phyloP scores from a whole-genome alignment of 345 rosid species.

The Gossypium mustelinum region DNA sequence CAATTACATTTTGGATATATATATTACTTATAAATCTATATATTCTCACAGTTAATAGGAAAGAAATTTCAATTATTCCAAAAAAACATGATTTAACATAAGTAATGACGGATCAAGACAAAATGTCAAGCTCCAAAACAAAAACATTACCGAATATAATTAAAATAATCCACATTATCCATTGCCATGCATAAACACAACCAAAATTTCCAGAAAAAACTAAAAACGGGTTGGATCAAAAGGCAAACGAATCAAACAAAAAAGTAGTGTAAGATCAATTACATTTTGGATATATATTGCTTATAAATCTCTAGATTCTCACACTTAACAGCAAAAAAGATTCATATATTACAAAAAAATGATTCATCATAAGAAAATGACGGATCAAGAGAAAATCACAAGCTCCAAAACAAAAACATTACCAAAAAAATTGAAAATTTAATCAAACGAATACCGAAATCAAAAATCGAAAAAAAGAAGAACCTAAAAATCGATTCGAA shows the following conservation, averaged over 20 bases:
- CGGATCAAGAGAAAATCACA: background rate
- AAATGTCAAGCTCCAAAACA: background rate
- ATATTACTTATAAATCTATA: background rate
- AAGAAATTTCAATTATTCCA: background rate
- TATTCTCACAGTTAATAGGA: background rate
- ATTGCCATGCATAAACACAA: no score
- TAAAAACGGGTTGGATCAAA: background rate
- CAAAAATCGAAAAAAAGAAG: background rate
- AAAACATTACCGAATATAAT: background rate
- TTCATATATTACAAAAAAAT: background rate
- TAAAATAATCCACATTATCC: no score
- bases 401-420: background rate
- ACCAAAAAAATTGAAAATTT: background rate
- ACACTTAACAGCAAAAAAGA: no score
- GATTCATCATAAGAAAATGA: background rate
- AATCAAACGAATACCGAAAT: background rate
- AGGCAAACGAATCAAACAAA: background rate
- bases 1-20: background rate
- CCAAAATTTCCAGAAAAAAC: no score
- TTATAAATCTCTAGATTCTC: background rate
- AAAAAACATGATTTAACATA: background rate
- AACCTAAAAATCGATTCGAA: constrained; percentile 5
- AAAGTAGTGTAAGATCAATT: background rate
- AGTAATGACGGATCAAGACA: background rate
- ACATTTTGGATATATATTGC: constrained; percentile 1